Conservation (phyloP, 805 yeast genomes). For the Barnettozyma wickerhamii region DNA sequence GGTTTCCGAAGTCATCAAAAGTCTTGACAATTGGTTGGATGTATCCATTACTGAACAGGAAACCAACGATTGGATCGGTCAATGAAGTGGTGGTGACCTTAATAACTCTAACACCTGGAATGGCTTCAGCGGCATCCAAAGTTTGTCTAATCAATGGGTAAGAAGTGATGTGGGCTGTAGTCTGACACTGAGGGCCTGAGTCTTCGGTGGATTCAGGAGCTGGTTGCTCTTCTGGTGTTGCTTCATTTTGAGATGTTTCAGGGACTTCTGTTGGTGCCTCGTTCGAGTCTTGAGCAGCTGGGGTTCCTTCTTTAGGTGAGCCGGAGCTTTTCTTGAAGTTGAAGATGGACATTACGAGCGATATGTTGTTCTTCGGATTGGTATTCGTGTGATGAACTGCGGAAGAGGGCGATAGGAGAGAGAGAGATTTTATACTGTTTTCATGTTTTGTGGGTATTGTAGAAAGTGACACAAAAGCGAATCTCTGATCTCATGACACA, state of each 20-base stretch:
- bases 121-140: conserved; percentile 27
- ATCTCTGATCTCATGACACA: too few species aligned
- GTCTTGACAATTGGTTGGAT: conserved; percentile 39
- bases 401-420: not conserved
- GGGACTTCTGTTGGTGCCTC: not conserved
- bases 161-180: conserved; percentile 35
- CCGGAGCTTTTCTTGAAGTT: conserved; percentile 6
- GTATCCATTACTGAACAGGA: conserved; percentile 31
- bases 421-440: too few species aligned
- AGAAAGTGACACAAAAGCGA: too few species aligned
- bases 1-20: conserved; percentile 52
- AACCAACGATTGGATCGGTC: conserved; percentile 25
- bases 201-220: not conserved
- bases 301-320: not conserved
- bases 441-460: too few species aligned
- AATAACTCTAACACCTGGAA: conserved; percentile 35
- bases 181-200: conserved; percentile 4
- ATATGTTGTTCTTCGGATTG: too few species aligned
- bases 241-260: too few species aligned
- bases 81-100: conserved; percentile 30
- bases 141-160: conserved; percentile 48
- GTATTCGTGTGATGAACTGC: too few species aligned
- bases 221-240: not conserved
- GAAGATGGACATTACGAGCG: conserved; percentile 10
- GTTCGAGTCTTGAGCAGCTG: not conserved